A percentile compares a stretch with the other conserved stretches of the same genome.
These are phyloP conservation scores for Candida chauliodis DNA, from an alignment of 805 yeast genomes.

Conservation along the genomic window DNA sequence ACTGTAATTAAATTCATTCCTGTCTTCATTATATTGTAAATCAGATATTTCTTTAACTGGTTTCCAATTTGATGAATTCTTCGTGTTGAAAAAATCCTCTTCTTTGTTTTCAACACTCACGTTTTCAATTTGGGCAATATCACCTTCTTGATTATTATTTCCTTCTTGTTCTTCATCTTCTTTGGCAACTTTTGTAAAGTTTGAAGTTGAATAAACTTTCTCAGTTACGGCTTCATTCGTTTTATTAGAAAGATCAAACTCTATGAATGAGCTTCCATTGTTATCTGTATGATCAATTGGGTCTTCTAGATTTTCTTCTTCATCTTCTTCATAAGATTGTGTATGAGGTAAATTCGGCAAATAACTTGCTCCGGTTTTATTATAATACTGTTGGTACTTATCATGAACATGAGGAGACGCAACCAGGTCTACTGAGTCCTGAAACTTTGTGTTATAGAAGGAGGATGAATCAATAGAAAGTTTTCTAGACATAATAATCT, in stretches of 20 bases:
- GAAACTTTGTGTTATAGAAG: slow-evolving; percentile 1
- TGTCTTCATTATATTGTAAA: slow-evolving; percentile 74
- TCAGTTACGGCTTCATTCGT: slow-evolving; percentile 4
- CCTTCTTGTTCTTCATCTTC: not conserved
- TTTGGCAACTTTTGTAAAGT: not conserved
- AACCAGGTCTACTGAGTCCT: slow-evolving; percentile 5
- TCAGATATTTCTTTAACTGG: slow-evolving; percentile 81
- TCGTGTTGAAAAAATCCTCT: slow-evolving; percentile 39
- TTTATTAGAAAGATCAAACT: slow-evolving; percentile 8
- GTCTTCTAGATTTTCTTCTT: not conserved
- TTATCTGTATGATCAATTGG: not conserved
- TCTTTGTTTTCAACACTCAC: slow-evolving; percentile 11
- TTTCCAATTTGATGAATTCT: slow-evolving; percentile 58
- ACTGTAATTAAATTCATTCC: slow-evolving; percentile 58
- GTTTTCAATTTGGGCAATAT: not conserved
- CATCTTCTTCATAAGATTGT: slow-evolving; percentile 1
- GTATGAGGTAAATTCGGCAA: slow-evolving; percentile 10
- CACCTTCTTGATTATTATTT: slow-evolving; percentile 1
- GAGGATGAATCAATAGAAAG: slow-evolving; percentile 4
- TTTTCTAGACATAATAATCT: slow-evolving; percentile 7
- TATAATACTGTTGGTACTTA: slow-evolving; percentile 1
- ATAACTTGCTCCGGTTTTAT: slow-evolving; percentile 6
- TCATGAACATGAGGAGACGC: slow-evolving; percentile 1
- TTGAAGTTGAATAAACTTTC: slow-evolving; percentile 7
- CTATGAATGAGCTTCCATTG: slow-evolving; percentile 7